Base-by-base conservation (phyloP, 129 eudicot genomes). In the Pseudognaphalium luteoalbum region DNA sequence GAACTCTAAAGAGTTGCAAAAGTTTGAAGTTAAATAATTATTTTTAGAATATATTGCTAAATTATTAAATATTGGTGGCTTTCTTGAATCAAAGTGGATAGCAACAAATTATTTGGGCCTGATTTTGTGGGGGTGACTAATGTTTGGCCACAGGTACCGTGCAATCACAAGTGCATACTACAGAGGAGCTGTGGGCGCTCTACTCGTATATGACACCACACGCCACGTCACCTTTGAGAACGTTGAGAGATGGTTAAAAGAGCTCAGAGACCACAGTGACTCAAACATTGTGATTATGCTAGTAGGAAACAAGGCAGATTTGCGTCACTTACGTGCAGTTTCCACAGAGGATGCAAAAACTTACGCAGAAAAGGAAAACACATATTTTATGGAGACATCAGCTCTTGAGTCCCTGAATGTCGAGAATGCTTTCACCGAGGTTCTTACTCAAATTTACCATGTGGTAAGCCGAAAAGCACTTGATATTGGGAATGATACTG, bases 111-210 rank as follows among this genome's bases (percentile, higher is more conserved):
- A 30, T 63, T 29, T 63, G 69, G 32, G 10, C 22, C 69, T 64
- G 32, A 64, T 25, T 64, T 64, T 33, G 39, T 64, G 42, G 35
- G 42, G 35, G 42, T 64, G 20, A 61, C 56, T 65, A 66, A 64
- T 50, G 33, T 54, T 16, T 28, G 33, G 9, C 69, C 12, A 29
- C 83, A 89, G 91, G 73, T 87, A 85, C 71, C 96, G 88, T 29
- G 89, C 92, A 76, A 87, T 87, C 75, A 87, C 90, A 22, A 87
- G 92, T 69, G 96, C 96, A 69, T 89, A 87, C 84, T 89, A 89
- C 69, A 85, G 92, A 70, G 96, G 96, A 68, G 92, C 92, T 6
- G 96, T 89, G 21, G 96, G 96, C 22, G 96, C 92, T 4, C 76
- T 89, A 76, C 84, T 89, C 19, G 96, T 89, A 3, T 89, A 89